A percentile compares a stretch with the other conserved stretches of the same genome.
These are phyloP conservation scores for Sergeia podlipaevii DNA, from an alignment of 208 protist genomes.

Conservation along the genomic window DNA sequence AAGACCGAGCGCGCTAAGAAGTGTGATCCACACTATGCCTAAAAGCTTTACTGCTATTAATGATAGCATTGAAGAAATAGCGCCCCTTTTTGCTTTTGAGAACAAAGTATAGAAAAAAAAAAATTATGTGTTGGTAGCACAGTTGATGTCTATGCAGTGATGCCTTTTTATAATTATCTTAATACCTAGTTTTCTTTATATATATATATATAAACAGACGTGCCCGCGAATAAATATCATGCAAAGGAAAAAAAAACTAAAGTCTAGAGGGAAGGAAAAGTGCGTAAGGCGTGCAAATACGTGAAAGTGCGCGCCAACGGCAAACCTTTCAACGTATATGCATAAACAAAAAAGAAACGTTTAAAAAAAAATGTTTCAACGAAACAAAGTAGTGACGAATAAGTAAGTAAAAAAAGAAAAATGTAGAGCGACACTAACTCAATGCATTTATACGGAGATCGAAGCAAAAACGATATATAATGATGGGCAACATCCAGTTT, in stretches of 20 bases:
- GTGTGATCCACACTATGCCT: conserved; percentile 27
- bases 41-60: conserved; percentile 21
- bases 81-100: too few species aligned
- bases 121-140: too few species aligned
- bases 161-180: too few species aligned
- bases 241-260: too few species aligned
- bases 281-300: not conserved
- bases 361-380: not conserved
- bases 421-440: not conserved
- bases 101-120: too few species aligned
- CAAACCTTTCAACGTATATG: not conserved
- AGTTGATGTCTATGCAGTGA: too few species aligned
- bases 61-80: too few species aligned
- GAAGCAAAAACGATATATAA: not conserved
- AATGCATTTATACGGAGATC: not conserved
- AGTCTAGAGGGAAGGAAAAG: not conserved
- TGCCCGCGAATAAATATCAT: too few species aligned
- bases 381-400: not conserved
- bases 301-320: not conserved
- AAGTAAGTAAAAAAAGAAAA: not conserved
- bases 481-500: too few species aligned
- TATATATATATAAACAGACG: too few species aligned
- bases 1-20: conserved; percentile 44
- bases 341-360: conserved; percentile 5
- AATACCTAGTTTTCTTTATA: too few species aligned